Conservation (phyloP, 2,329 filamentous ascomycete species). For the Nemania sp. region DNA sequence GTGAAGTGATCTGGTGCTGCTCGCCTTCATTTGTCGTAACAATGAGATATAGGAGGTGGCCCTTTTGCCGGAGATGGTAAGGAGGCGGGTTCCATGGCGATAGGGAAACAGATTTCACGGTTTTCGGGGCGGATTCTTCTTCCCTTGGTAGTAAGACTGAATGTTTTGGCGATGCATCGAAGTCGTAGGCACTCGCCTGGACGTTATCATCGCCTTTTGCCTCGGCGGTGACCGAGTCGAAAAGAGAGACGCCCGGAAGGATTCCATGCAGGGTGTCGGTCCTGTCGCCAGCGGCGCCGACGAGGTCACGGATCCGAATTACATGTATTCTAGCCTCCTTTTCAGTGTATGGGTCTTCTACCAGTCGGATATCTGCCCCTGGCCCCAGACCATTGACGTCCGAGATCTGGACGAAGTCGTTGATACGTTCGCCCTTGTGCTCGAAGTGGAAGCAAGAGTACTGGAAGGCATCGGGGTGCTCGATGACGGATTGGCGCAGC, state of each 20-base stretch:
- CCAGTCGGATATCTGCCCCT: constrained; percentile 81
- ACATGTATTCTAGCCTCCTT: constrained; percentile 97
- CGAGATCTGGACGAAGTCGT: constrained; percentile 92
- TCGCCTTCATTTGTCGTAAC: constrained; percentile 94
- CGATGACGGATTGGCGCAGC: constrained; percentile 95
- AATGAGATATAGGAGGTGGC: constrained; percentile 90
- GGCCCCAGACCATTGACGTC: constrained; percentile 84
- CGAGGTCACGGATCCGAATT: constrained; percentile 88
- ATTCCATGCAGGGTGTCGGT: constrained; percentile 90
- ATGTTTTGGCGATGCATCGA: constrained; percentile 75
- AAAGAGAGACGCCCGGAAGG: constrained; percentile 84
- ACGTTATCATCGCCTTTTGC: constrained; percentile 54
- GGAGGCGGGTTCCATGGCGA: constrained; percentile 98
- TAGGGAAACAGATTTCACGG: constrained; percentile 86
- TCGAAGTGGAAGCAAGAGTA: constrained; percentile 99
- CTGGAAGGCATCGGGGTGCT: constrained; percentile 91
- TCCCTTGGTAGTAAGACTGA: constrained; percentile 77
- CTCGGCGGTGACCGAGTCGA: constrained; percentile 77
- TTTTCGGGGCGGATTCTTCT: constrained; percentile 81
- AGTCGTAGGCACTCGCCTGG: constrained; percentile 72
- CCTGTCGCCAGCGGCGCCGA: constrained; percentile 90
- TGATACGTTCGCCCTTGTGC: constrained; percentile 87
- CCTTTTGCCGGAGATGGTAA: constrained; percentile 88
- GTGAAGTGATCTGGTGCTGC: constrained; percentile 91
- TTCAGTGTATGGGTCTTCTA: constrained; percentile 97